A percentile compares a stretch with the other conserved stretches of the same genome.
Conservation (phyloP, 495 filamentous ascomycete species). For the Tuber aestivum region DNA sequence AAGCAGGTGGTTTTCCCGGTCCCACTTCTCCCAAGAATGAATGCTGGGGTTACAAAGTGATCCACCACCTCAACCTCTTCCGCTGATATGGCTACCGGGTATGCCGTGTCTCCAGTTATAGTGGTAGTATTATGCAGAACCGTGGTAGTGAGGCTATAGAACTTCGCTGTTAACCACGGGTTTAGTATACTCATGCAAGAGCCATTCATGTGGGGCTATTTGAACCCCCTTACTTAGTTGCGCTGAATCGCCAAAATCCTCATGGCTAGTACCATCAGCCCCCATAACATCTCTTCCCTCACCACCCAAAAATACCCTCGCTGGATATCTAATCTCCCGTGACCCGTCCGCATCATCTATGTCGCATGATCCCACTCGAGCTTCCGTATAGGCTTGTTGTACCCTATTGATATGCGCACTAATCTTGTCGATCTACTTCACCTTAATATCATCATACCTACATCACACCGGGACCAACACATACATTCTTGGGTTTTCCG, state of each 20-base stretch:
- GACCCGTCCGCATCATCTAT: not conserved
- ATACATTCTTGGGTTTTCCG: not conserved
- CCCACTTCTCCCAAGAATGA: constrained; percentile 34
- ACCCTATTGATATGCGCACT: not conserved
- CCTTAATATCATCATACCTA: not conserved
- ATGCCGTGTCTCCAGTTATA: constrained; percentile 22
- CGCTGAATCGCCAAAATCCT: constrained; percentile 5
- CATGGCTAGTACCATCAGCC: not conserved
- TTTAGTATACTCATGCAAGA: not conserved
- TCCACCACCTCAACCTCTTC: constrained; percentile 44
- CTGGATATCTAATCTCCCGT: not conserved
- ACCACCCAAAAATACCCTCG: not conserved
- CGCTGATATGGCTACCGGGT: constrained; percentile 46
- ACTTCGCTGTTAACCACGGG: constrained; percentile 10
- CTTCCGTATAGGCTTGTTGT: not conserved
- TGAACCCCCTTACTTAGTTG: constrained; percentile 12
- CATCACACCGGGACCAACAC: not conserved
- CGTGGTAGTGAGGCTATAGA: constrained; percentile 18
- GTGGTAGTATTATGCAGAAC: constrained; percentile 7
- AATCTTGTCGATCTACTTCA: not conserved
- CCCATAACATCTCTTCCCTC: not conserved
- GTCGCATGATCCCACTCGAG: not conserved
- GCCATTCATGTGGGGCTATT: constrained; percentile 42
- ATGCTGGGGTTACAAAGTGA: constrained; percentile 42
- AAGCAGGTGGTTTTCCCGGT: constrained; percentile 49